Conservation (phyloP, 306 rosid genomes). For the Glycine latifolia region DNA sequence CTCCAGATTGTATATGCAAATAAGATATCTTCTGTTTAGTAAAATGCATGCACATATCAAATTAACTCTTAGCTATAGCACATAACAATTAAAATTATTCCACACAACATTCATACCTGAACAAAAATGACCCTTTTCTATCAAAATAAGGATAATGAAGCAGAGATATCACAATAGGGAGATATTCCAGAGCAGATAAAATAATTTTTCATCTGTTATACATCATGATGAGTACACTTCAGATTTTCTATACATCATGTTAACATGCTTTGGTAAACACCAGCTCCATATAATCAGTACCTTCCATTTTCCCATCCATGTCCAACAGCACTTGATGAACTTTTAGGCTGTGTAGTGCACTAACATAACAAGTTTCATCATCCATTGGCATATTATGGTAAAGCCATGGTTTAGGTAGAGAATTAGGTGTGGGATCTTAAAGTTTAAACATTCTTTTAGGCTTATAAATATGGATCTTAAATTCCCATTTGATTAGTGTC, state of each 20-base stretch:
- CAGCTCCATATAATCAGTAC: neutral
- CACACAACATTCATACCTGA: neutral
- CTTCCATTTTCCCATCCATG: neutral
- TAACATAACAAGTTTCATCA: neutral
- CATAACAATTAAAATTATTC: slow-evolving; percentile 10
- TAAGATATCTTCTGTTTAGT: neutral
- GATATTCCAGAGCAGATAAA: neutral
- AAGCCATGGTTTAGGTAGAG: neutral
- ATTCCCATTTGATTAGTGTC: too few relatives aligned
- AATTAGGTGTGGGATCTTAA: neutral
- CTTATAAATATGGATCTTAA: too few relatives aligned
- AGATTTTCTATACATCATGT: slow-evolving; percentile 5
- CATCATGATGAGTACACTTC: neutral
- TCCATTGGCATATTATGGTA: neutral
- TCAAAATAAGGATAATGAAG: neutral
- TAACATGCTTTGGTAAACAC: neutral
- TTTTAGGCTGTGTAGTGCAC: neutral
- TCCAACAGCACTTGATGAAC: neutral
- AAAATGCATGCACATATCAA: slow-evolving; percentile 38
- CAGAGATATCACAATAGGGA: neutral
- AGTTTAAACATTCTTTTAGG: too few relatives aligned
- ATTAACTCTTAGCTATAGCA: slow-evolving; percentile 17
- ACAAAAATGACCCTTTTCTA: neutral
- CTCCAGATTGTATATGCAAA: slow-evolving; percentile 36
- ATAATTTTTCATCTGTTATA: neutral